Conservation (phyloP, 768 basidiomycete genomes). For the Russula griseocarnosa region DNA sequence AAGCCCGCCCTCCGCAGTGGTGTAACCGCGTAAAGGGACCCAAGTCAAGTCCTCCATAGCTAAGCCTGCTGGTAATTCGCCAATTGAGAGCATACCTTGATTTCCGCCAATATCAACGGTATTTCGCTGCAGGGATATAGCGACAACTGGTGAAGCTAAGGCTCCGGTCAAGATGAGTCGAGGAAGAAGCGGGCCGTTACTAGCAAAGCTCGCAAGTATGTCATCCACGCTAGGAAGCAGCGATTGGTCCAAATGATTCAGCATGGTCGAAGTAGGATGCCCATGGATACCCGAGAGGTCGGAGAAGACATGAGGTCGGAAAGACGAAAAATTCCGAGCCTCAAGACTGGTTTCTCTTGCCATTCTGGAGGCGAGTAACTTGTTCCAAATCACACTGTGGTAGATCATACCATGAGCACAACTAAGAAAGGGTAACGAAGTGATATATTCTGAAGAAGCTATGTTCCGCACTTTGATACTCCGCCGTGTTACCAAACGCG, state of each 20-base stretch:
- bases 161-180: constrained; percentile 36
- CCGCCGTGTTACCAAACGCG: no score
- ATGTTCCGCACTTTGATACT: background rate
- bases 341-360: background rate
- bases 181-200: constrained; percentile 37
- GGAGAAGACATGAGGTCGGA: constrained; percentile 15
- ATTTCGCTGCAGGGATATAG: constrained; percentile 64
- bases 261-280: background rate
- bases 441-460: background rate
- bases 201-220: constrained; percentile 33
- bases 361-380: constrained; percentile 8
- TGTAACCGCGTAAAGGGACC: constrained; percentile 59
- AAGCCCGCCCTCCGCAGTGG: constrained; percentile 49
- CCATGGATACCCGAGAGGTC: constrained; percentile 22
- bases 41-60: constrained; percentile 53
- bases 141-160: constrained; percentile 43
- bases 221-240: constrained; percentile 18
- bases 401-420: constrained; percentile 6
- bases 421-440: background rate
- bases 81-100: constrained; percentile 59
- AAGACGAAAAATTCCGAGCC: background rate
- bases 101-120: constrained; percentile 66
- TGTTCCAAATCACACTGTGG: constrained; percentile 28
- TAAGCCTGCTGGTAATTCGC: constrained; percentile 55
- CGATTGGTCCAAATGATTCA: background rate